These are phyloP conservation scores for Austroboletus niveus DNA, from an alignment of 1,284 basidiomycete genomes.

Conservation along the genomic window DNA sequence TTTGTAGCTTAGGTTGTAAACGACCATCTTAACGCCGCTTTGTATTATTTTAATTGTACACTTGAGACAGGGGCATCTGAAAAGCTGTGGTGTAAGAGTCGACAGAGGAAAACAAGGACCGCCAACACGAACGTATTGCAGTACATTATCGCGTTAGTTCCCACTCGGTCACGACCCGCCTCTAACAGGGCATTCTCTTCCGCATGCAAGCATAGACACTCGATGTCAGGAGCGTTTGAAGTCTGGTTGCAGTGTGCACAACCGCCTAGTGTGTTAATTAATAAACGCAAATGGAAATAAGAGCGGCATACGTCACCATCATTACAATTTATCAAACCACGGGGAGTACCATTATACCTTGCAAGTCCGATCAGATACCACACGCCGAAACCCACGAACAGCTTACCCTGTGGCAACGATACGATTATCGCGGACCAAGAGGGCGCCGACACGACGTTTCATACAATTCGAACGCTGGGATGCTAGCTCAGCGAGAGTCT, in stretches of 20 bases:
- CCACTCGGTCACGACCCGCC: constrained; percentile 84
- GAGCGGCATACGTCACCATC: constrained; percentile 43
- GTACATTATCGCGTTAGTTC: constrained; percentile 83
- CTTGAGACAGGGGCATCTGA: constrained; percentile 92
- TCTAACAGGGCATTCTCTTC: constrained; percentile 98
- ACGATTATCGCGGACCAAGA: constrained; percentile 84
- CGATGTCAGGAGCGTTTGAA: constrained; percentile 42
- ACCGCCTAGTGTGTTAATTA: constrained; percentile 47
- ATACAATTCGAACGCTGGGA: constrained; percentile 92
- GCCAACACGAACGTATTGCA: constrained; percentile 73
- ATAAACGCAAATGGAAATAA: not conserved
- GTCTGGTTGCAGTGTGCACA: constrained; percentile 74
- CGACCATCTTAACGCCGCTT: constrained; percentile 88
- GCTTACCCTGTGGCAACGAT: constrained; percentile 88
- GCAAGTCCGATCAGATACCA: constrained; percentile 2
- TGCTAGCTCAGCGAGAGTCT: constrained; percentile 86
- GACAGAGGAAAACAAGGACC: constrained; percentile 1
- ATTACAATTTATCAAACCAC: constrained; percentile 85
- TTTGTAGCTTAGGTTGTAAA: constrained; percentile 95
- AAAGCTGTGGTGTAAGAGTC: constrained; percentile 1
- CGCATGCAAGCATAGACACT: constrained; percentile 95
- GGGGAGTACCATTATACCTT: constrained; percentile 95
- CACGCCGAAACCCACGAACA: constrained; percentile 1
- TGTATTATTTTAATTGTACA: constrained; percentile 99
- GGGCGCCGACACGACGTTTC: constrained; percentile 95